A percentile compares a stretch with the other conserved stretches of the same genome.
phyloP scores from a whole-genome alignment of 352 stramenopile genomes.

The Phytophthora kernoviae region DNA sequence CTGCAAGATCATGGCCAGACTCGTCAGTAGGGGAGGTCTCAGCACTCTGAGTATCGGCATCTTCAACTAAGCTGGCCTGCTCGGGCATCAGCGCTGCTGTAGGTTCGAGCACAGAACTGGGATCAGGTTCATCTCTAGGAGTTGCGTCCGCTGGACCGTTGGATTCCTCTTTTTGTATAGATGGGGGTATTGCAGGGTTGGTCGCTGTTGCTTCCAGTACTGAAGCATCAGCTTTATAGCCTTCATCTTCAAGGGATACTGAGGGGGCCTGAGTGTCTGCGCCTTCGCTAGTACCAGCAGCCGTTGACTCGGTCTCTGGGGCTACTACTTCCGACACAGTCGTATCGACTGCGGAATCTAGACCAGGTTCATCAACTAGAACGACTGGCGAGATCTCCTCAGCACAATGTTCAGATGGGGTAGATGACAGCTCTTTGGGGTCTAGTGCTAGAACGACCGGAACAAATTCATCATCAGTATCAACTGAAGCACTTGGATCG shows the following conservation, averaged over 20 bases:
- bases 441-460: too few relatives aligned
- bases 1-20: background rate
- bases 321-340: background rate
- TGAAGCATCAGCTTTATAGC: too few relatives aligned
- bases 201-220: background rate
- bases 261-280: background rate
- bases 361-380: background rate
- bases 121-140: constrained; percentile 1
- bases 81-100: background rate
- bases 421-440: background rate
- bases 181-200: background rate
- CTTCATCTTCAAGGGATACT: too few relatives aligned
- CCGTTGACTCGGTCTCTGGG: constrained; percentile 1
- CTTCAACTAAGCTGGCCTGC: background rate
- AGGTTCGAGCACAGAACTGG: background rate
- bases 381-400: background rate
- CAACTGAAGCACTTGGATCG: constrained; percentile 1
- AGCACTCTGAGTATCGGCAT: background rate
- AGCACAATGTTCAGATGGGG: background rate
- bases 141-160: background rate
- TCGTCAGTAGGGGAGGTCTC: background rate
- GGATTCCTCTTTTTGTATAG: background rate
- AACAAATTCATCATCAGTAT: background rate
- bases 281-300: background rate
- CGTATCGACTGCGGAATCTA: background rate